Evolutionary conservation across 257 asterid genomes (phyloP), one percentile per base, ranked within the genome.

Genomic region (Solanum ossicruentum): DNA sequence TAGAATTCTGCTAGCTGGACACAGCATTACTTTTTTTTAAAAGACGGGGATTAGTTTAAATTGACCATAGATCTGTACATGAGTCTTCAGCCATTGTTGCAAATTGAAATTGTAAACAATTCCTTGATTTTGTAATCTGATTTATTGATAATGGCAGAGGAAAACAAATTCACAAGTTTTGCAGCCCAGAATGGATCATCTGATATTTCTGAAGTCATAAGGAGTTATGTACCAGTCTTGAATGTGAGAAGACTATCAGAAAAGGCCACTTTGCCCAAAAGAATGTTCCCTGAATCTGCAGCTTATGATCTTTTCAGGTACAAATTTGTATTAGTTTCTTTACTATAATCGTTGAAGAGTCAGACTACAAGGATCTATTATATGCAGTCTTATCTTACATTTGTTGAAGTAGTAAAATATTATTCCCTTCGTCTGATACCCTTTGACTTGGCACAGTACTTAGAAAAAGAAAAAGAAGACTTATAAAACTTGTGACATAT

Each of bases 251-350:
- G 81, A 87, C 91, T 92, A 45, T 93, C 95, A 1, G 92, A 91
- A 26, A 91, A 87, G 11, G 96, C 97, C 13, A 80, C 88, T 80
- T 55, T 93, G 72, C 95, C 97, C 21, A 86, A 92, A 21, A 90
- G 94, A 86, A 91, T 72, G 79, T 89, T 93, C 23, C 84, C 92
- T 66, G 88, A 90, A 2, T 89, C 97, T 1, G 96, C 96, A 8
- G 96, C 92, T 55, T 91, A 89, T 82, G 97, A 93, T 90, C 90
- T 93, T 58, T 92, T 90, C 51, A 93, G 94, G 95, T 90, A 86
- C 15, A 18, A 32, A 5, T 21, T 23, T 36, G 72, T 32, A 49
- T 7, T 21, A 73, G 10, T 77, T 56, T 66, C 73, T 43, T 60
- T 41, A 66, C 23, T 41, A 10, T 12, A 23, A 41, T 26, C 17